Conservation (phyloP, 129 eudicot species). For the Silybum marianum region DNA sequence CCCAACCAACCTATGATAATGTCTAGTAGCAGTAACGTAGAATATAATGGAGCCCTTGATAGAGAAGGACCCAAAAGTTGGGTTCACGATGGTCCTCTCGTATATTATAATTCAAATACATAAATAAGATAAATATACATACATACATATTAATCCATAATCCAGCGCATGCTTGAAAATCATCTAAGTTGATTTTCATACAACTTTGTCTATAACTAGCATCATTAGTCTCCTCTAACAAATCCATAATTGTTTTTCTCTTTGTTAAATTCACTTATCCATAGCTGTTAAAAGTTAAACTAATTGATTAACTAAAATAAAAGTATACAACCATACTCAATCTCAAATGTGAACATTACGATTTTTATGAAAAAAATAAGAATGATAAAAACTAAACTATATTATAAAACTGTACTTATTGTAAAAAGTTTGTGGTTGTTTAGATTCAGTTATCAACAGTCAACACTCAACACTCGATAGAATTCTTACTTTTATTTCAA, state of each 20-base stretch:
- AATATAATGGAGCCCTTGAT: neutral
- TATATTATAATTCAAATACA: neutral
- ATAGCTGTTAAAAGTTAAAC: neutral
- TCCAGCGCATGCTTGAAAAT: neutral
- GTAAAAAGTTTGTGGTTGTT: neutral
- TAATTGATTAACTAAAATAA: neutral
- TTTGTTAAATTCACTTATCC: neutral
- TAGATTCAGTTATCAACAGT: neutral
- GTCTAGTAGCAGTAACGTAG: neutral
- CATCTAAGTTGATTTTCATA: neutral
- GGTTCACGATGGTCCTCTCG: neutral
- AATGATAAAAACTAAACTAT: neutral
- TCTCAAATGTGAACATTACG: neutral
- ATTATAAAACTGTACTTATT: neutral
- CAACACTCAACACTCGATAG: neutral
- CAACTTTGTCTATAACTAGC: neutral
- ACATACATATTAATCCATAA: neutral
- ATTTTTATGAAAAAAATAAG: neutral
- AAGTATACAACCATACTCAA: neutral
- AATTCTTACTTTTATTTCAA: neutral
- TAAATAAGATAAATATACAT: neutral
- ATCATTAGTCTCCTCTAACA: conserved; percentile 2
- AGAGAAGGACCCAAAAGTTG: neutral
- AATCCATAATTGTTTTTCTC: neutral
- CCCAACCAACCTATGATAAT: neutral